phyloP scores from a whole-genome alignment of 2,329 filamentous ascomycete genomes.

The Anthostomella pinea region DNA sequence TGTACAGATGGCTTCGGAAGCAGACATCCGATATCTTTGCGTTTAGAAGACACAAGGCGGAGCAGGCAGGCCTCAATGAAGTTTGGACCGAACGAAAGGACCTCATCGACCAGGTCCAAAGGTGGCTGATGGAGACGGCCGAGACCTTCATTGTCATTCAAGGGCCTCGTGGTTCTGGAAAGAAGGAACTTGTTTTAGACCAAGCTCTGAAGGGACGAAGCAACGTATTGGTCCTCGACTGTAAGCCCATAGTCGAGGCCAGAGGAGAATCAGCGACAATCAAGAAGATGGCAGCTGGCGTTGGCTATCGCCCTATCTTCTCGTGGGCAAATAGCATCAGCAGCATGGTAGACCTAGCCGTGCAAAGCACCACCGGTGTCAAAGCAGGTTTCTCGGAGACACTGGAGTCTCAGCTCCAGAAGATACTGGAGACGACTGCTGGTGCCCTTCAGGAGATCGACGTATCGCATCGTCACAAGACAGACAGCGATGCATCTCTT shows the following conservation, averaged over 20 bases:
- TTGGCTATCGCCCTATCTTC: constrained; percentile 91
- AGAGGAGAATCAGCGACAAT: constrained; percentile 86
- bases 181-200: constrained; percentile 81
- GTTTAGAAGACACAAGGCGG: constrained; percentile 53
- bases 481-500: constrained; percentile 69
- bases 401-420: constrained; percentile 80
- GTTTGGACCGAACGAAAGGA: constrained; percentile 86
- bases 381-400: constrained; percentile 95
- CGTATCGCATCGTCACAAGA: constrained; percentile 64
- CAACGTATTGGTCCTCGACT: constrained; percentile 84
- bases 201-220: constrained; percentile 74
- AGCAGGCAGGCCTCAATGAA: constrained; percentile 70
- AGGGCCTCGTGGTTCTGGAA: constrained; percentile 86
- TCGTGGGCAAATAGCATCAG: constrained; percentile 95
- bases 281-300: constrained; percentile 71
- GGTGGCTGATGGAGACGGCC: constrained; percentile 82
- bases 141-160: constrained; percentile 94
- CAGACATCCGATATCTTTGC: constrained; percentile 66
- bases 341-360: constrained; percentile 86
- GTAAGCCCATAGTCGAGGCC: constrained; percentile 88
- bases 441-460: constrained; percentile 76
- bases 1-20: constrained; percentile 79
- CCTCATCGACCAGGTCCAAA: constrained; percentile 76
- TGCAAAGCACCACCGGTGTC: constrained; percentile 89
- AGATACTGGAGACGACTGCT: constrained; percentile 83